Percentiles rank a stretch among this genome's conserved stretches.
phyloP scores from a whole-genome alignment of 139 green algal species.

The Chlorokybus atmophyticus region DNA sequence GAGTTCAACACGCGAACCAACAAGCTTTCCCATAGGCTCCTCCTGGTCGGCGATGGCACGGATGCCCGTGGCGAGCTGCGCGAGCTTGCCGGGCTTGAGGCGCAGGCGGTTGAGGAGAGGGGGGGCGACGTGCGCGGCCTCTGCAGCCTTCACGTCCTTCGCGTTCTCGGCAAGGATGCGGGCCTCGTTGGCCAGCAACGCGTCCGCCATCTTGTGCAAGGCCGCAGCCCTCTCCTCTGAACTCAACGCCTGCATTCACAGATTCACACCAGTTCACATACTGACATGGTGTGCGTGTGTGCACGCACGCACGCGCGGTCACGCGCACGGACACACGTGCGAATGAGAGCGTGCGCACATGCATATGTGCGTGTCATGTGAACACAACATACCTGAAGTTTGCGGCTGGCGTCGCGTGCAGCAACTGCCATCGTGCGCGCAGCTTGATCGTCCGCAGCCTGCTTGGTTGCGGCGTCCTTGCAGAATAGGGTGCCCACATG shows the following conservation, averaged over 20 bases:
- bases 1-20: conserved; percentile 39
- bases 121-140: conserved; percentile 33
- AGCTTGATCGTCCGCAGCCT: too few relatives aligned
- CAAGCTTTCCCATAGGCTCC: conserved; percentile 24
- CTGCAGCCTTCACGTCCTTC: conserved; percentile 45
- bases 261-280: too few relatives aligned
- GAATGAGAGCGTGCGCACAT: too few relatives aligned
- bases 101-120: conserved; percentile 78
- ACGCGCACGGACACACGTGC: too few relatives aligned
- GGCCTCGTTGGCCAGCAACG: conserved; percentile 51
- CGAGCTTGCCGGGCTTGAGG: conserved; percentile 69
- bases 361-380: too few relatives aligned
- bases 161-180: conserved; percentile 74
- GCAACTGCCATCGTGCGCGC: conserved; percentile 38
- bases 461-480: conserved; percentile 5
- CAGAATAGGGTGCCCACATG: conserved; percentile 40
- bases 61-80: conserved; percentile 74
- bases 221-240: conserved; percentile 47
- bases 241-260: conserved; percentile 42
- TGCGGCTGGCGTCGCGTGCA: conserved; percentile 57
- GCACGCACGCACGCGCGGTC: too few relatives aligned
- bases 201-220: conserved; percentile 64
- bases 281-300: not conserved
- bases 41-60: conserved; percentile 58
- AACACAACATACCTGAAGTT: conserved; percentile 43